A percentile compares a stretch with the other conserved stretches of the same genome.
Conservation (phyloP, 2,329 filamentous ascomycete species). For the Fusarium ramigenum region DNA sequence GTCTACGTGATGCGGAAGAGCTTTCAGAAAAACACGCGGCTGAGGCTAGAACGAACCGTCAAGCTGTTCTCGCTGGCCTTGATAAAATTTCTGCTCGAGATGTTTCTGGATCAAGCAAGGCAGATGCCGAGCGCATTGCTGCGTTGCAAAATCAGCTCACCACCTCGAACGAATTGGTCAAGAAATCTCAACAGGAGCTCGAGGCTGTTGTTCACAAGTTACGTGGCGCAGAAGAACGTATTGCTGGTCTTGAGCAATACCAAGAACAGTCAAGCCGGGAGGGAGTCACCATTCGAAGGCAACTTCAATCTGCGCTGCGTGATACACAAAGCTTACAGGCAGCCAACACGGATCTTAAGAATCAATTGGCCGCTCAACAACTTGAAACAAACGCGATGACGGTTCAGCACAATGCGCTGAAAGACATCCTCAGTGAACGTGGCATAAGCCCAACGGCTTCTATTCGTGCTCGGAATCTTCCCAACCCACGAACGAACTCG, state of each 20-base stretch:
- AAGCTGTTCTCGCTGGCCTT: conserved; percentile 83
- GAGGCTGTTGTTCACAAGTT: conserved; percentile 89
- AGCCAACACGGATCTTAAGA: conserved; percentile 82
- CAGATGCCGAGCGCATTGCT: conserved; percentile 71
- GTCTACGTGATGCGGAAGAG: conserved; percentile 86
- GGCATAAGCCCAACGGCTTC: conserved; percentile 82
- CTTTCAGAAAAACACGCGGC: conserved; percentile 85
- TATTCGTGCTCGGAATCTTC: conserved; percentile 76
- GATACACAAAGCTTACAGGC: conserved; percentile 85
- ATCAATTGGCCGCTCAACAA: conserved; percentile 84
- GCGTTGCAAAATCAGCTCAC: conserved; percentile 84
- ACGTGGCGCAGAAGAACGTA: conserved; percentile 92
- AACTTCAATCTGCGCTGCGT: conserved; percentile 84
- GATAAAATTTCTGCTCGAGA: conserved; percentile 74
- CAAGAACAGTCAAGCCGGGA: conserved; percentile 97
- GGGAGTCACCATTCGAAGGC: conserved; percentile 86
- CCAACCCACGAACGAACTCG: conserved; percentile 75
- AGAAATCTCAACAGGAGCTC: conserved; percentile 88
- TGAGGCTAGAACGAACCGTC: conserved; percentile 86
- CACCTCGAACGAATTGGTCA: conserved; percentile 80
- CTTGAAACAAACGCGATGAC: conserved; percentile 93
- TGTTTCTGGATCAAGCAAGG: conserved; percentile 56
- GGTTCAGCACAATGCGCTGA: conserved; percentile 91
- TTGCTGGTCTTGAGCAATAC: conserved; percentile 94
- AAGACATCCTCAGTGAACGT: conserved; percentile 89